Evolutionary conservation across 768 basidiomycete genomes (phyloP).

Genomic region (Mycena venus): DNA sequence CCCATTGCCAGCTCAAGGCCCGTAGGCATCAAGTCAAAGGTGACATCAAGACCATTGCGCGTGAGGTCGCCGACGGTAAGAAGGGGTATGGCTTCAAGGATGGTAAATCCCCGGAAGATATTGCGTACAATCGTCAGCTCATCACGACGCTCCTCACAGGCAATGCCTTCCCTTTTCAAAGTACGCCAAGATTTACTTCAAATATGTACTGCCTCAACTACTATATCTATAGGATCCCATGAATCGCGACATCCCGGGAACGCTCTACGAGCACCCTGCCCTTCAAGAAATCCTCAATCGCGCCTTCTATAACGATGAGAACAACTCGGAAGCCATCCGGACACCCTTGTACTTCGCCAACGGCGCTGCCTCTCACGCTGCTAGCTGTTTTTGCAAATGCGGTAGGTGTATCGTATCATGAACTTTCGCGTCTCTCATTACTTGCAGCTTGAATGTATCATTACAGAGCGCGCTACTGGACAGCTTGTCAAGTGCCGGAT

Average conservation of each 20-base stretch:
- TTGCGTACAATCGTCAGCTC: background rate
- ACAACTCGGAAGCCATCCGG: background rate
- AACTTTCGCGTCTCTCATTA: no score
- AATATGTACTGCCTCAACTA: background rate
- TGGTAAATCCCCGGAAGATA: background rate
- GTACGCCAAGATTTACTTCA: background rate
- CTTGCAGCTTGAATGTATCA: background rate
- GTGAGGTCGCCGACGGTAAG: background rate
- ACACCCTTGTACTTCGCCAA: background rate
- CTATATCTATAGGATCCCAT: background rate
- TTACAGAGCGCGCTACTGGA: background rate
- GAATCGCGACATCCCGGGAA: background rate
- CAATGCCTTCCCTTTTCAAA: background rate
- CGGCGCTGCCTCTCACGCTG: background rate
- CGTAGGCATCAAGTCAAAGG: background rate
- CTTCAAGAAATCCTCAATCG: constrained; percentile 1
- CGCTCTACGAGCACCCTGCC: background rate
- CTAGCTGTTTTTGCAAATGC: background rate
- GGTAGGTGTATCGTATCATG: background rate
- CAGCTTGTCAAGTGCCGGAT: background rate
- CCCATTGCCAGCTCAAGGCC: background rate
- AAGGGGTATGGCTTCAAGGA: background rate
- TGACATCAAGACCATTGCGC: background rate
- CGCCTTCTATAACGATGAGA: background rate
- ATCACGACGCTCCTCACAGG: background rate